Base-by-base conservation (phyloP, 768 basidiomycete genomes). In the Tylopilus sp. region DNA sequence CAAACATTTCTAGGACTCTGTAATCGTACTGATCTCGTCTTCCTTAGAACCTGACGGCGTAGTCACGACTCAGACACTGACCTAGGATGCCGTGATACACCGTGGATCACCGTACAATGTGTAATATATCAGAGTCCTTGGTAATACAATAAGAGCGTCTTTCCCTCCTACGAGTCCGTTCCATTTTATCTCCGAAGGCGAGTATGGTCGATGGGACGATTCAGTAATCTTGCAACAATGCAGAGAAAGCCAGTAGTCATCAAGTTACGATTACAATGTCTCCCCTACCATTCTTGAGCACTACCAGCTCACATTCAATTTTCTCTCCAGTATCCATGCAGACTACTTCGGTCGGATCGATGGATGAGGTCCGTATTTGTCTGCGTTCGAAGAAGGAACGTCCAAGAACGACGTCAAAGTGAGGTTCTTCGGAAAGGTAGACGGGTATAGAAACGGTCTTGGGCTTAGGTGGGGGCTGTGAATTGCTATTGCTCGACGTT, bases 341-440 rank as follows among this genome's bases (percentile, higher is more conserved):
- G 3, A 91, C 82, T 14, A 99, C 86, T 60, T 88, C 84, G 11
- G 97, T 98, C 34, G 85, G 86, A 67, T 99, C 96, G 36, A 86
- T 74, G 0, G 86, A 74, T 65, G 88, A 91, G 28, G 83, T 84
- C 69, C 86, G 87, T 58, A 98, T 84, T 64, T 87, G 87, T 59
- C 92, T 77, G 63, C 79, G 85, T 77, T 88, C 88, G 56, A 87
- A 83, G 63, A 97, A 94, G 22, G 84, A 85, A 24, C 95, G 78
- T 1, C 95, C 95, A 7, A 98, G 80, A 6, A 98, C 88, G 43
- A 98, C 90, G 62, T 97, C 94, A 70, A 98, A 98, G 64, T 98
- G 93, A 0, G 87, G 85, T 67, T 97, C 95, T 66, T 99, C 97
- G 4, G 90, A 88, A 28, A 98, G 80, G 70, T 90, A 94, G 10